These are phyloP conservation scores for Platanus orientalis DNA, from an alignment of 164 flowering plant species.

Conservation along the genomic window DNA sequence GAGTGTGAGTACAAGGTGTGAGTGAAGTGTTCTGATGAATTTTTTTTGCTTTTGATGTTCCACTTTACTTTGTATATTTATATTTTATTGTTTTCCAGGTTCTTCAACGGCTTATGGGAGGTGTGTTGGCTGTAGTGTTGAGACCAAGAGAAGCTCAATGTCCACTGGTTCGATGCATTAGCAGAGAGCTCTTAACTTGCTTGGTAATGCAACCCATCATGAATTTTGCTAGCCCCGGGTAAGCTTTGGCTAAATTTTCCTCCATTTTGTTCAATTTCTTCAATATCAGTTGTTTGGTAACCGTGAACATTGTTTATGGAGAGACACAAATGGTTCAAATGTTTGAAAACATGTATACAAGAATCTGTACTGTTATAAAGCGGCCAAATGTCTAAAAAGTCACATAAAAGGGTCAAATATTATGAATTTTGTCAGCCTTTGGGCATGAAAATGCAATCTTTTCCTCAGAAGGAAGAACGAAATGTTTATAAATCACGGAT, in stretches of 20 bases:
- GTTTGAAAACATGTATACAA: no score
- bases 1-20: conserved; percentile 99
- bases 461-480: no score
- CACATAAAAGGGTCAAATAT: no score
- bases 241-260: conserved; percentile 20
- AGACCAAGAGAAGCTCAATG: conserved; percentile 88
- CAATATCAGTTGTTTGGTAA: not conserved
- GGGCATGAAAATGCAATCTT: no score
- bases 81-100: conserved; percentile 41
- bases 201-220: conserved; percentile 88
- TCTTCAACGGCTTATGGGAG: conserved; percentile 80
- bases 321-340: no score
- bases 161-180: conserved; percentile 75
- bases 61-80: not conserved
- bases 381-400: no score
- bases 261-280: not conserved
- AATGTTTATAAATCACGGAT: no score
- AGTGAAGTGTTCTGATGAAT: conserved; percentile 38
- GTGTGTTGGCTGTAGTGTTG: conserved; percentile 68
- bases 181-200: conserved; percentile 82
- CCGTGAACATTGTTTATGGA: no score
- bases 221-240: conserved; percentile 88
- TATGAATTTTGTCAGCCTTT: no score
- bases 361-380: no score
- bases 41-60: not conserved